Evolutionary conservation across 2,329 filamentous ascomycete genomes (phyloP), one percentile per base, ranked within the genome.

Genomic region (Penicillium crustosum): DNA sequence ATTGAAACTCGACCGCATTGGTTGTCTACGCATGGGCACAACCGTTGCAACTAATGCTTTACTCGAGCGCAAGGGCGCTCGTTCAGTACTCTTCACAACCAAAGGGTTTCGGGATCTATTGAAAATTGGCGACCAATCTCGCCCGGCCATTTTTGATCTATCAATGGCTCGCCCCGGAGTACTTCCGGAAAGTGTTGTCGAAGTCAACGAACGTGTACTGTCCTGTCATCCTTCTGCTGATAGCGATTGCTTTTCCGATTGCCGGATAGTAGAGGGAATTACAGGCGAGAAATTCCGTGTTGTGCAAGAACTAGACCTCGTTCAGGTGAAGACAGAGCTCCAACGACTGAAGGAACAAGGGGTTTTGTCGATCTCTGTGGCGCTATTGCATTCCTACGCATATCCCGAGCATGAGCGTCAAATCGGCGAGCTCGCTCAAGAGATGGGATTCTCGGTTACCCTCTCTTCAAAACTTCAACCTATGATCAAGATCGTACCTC

Each of bases 11-110:
- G 69, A 70, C 39, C 68, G 65, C 15, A 74, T 75, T 49, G 71
- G 72, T 23, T 71, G 68, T 35, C 93, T 96, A 68, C 87, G 92
- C 52, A 96, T 96, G 93, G 92, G 93, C 51, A 96, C 93, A 3
- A 96, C 92, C 0, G 92, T 96, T 13, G 92, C 92, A 6, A 96
- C 92, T 0, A 96, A 96, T 73, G 92, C 93, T 0, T 76, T 96
- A 58, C 81, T 97, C 2, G 93, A 97, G 75, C 82, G 93, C 62
- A 96, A 96, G 73, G 93, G 93, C 49, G 91, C 95, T 75, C 86
- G 86, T 64, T 93, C 93, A 67, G 92, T 89, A 13, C 83, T 97
- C 74, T 85, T 96, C 2, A 91, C 94, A 8, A 96, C 92, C 0
- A 89, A 87, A 66, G 93, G 93, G 0, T 96, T 96, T 78, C 87